phyloP scores from a whole-genome alignment of 257 asterid genomes.

The Solanum stenotomum region DNA sequence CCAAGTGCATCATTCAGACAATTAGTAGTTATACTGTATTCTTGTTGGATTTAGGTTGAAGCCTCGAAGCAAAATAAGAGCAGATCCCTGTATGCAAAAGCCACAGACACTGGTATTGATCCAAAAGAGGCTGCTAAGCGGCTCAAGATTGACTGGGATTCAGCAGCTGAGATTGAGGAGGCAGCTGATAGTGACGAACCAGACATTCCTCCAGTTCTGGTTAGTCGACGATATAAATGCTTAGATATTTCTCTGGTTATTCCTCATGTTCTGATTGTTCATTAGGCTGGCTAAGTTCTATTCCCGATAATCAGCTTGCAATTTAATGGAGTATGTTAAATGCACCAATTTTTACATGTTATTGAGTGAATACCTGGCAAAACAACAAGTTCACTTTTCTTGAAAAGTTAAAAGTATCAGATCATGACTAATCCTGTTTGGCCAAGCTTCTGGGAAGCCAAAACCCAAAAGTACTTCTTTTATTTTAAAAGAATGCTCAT shows the following conservation, averaged over 20 bases:
- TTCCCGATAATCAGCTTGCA: not conserved
- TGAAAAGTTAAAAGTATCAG: not conserved
- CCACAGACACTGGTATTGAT: slow-evolving; percentile 83
- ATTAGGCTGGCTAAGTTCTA: not conserved
- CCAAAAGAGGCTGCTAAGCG: slow-evolving; percentile 80
- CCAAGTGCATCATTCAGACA: not conserved
- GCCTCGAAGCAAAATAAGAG: slow-evolving; percentile 34
- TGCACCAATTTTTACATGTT: not conserved
- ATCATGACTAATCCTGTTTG: not conserved
- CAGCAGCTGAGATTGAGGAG: slow-evolving; percentile 83
- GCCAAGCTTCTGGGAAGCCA: not conserved
- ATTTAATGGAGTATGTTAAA: not conserved
- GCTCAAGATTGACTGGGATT: slow-evolving; percentile 89
- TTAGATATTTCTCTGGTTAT: not conserved
- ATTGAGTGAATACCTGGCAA: not conserved
- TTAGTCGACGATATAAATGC: slow-evolving; percentile 11
- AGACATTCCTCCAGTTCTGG: slow-evolving; percentile 81
- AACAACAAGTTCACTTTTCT: not conserved
- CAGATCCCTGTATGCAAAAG: slow-evolving; percentile 70
- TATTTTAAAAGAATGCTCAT: not conserved
- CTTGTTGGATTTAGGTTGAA: slow-evolving; percentile 41
- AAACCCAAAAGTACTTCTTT: not conserved
- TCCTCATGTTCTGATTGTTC: not conserved
- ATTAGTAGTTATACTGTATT: not conserved
- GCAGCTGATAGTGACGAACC: slow-evolving; percentile 38